phyloP scores from a whole-genome alignment of 495 filamentous ascomycete species.

The Neurospora sp. region DNA sequence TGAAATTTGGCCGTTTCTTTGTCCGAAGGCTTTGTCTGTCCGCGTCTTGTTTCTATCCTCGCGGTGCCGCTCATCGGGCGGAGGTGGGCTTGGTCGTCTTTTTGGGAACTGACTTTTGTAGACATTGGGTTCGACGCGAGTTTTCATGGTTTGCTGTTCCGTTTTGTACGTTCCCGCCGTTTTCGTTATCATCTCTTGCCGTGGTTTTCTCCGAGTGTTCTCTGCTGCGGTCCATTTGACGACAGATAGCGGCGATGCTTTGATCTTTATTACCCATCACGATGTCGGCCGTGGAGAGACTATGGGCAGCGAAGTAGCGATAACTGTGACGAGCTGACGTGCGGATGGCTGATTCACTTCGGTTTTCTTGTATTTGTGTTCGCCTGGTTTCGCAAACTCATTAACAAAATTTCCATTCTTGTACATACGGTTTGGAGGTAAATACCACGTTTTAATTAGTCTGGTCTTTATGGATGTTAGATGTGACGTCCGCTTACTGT shows the following conservation, averaged over 20 bases:
- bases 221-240: background rate
- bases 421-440: background rate
- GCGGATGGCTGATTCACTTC: background rate
- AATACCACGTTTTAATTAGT: background rate
- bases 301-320: background rate
- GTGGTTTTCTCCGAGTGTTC: background rate
- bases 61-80: background rate
- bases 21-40: background rate
- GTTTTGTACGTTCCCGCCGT: background rate
- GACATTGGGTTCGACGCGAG: background rate
- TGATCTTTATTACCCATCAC: background rate
- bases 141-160: background rate
- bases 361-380: background rate
- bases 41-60: background rate
- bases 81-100: background rate
- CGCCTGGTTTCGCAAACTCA: background rate
- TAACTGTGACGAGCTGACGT: background rate
- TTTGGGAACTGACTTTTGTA: background rate
- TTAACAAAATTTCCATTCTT: background rate
- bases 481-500: background rate
- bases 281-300: background rate
- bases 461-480: background rate
- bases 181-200: background rate
- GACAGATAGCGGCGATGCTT: background rate
- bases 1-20: background rate